Conservation (phyloP, 306 rosid species). For the Cucumis cinereus region DNA sequence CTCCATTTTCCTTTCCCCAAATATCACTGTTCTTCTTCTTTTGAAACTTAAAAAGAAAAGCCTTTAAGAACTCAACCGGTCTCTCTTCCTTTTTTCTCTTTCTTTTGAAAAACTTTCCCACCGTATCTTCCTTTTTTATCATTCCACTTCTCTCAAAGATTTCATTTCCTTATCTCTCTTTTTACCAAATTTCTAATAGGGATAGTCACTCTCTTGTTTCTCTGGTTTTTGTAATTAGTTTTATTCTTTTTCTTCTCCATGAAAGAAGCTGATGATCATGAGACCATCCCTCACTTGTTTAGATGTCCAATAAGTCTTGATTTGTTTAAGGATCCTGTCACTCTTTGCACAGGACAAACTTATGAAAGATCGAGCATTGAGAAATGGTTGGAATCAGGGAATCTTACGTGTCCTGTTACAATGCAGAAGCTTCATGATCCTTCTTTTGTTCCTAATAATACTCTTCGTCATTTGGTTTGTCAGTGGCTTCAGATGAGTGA, state of each 20-base stretch:
- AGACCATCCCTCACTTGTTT: slow-evolving; percentile 53
- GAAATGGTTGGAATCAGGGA: slow-evolving; percentile 63
- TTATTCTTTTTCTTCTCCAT: slow-evolving; percentile 2
- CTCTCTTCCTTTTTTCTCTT: neutral
- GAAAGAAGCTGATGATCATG: slow-evolving; percentile 29
- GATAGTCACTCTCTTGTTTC: neutral
- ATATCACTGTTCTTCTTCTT: neutral
- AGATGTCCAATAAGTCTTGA: slow-evolving; percentile 82
- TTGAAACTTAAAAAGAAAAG: neutral
- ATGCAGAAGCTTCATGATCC: slow-evolving; percentile 78
- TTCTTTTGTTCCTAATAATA: slow-evolving; percentile 67
- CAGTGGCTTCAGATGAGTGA: slow-evolving; percentile 49
- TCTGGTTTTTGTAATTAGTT: neutral
- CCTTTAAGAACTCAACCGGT: neutral
- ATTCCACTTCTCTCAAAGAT: slow-evolving; percentile 3
- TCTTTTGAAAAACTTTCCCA: neutral
- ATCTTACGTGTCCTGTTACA: slow-evolving; percentile 88
- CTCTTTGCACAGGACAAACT: slow-evolving; percentile 76
- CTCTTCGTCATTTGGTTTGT: slow-evolving; percentile 60
- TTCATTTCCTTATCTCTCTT: neutral
- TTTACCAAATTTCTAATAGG: slow-evolving; percentile 3
- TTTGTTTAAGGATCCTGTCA: slow-evolving; percentile 75
- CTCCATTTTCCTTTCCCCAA: neutral
- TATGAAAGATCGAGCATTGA: slow-evolving; percentile 75
- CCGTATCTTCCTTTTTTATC: neutral